Base-by-base conservation (phyloP, 1,139 yeast genomes). In the Saccharomycopsis phalli region DNA sequence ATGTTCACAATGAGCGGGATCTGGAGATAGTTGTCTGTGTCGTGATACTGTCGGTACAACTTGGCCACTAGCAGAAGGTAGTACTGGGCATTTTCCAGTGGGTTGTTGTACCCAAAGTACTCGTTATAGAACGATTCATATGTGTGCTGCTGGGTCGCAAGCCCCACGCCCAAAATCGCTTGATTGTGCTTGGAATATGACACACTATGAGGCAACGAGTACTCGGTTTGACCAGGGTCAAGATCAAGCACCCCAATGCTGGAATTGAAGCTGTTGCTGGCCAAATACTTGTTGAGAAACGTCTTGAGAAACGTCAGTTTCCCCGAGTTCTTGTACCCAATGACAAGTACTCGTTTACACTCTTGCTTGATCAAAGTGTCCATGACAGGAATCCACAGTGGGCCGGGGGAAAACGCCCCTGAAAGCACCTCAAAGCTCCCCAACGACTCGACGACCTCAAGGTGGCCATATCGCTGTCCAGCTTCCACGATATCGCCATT, bases 191-290 rank as follows among this genome's bases (percentile, higher is more conserved):
- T 63, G 62, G 39, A 30, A 26, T 41, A 44, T n/a, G 45, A 37
- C 2, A 44, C 11, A 19, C 75, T 71, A 31, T 83, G 88, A 0
- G 95, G 93, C 4, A 65, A 63, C 0, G 91, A 74, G 49, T 71
- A 78, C 54, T 84, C 95, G 0, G 94, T 76, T 55, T 87, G 96
- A 0, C 95, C 95, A 0, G 96, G 95, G 56, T 91, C 98, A 3
- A 87, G 57, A 53, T 91, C 97, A 25, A 91, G 51, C 38, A 76
- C 71, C 23, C 70, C 66, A 39, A 61, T 59, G 10, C 48, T 51
- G 16, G 28, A 47, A 13, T 19, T 8, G 14, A 14, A 39, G 8
- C 16, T 21, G 7, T 28, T n/a, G n/a, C 25, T 45, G 49, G 47
- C 26, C n/a, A 58, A 41, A 38, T 64, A 44, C 47, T 53, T 50